Percentiles rank a stretch among this genome's conserved stretches.
Conservation (phyloP, 768 basidiomycete species). For the Mycena epipterygia region DNA sequence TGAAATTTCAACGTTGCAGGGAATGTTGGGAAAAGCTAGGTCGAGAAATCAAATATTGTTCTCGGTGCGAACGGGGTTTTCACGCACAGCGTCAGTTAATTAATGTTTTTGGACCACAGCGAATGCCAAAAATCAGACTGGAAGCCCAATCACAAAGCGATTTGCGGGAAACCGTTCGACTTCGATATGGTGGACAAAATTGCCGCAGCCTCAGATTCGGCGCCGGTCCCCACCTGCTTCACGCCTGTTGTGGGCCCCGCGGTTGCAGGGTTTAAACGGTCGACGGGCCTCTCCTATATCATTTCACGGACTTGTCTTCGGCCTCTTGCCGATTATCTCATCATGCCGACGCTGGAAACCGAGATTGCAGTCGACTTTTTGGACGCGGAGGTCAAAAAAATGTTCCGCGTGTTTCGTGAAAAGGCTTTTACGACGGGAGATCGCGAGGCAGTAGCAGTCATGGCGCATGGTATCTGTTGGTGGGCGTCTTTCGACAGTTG, state of each 20-base stretch:
- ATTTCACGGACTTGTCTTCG: background rate
- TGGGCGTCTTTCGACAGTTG: background rate
- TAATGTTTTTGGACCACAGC: background rate
- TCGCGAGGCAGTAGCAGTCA: background rate
- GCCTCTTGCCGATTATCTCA: background rate
- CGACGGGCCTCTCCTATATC: background rate
- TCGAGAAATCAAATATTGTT: conserved; percentile 16
- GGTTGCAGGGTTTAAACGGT: background rate
- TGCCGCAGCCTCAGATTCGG: background rate
- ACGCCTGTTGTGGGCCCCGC: conserved; percentile 8
- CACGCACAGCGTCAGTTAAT: background rate
- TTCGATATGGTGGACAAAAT: background rate
- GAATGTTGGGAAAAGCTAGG: conserved; percentile 1
- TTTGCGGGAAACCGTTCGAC: conserved; percentile 19
- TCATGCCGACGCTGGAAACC: background rate
- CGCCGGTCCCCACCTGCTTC: background rate
- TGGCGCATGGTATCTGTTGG: conserved; percentile 19
- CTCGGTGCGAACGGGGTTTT: background rate
- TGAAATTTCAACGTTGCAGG: conserved; percentile 2
- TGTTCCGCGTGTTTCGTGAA: conserved; percentile 3
- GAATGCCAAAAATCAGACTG: conserved; percentile 20
- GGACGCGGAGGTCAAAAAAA: background rate
- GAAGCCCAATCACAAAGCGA: conserved; percentile 13
- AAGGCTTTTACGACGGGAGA: conserved; percentile 14
- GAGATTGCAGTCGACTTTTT: background rate